Evolutionary conservation across 148 eudicot species (phyloP).

Genomic region (Vaccinium corymbosum): DNA sequence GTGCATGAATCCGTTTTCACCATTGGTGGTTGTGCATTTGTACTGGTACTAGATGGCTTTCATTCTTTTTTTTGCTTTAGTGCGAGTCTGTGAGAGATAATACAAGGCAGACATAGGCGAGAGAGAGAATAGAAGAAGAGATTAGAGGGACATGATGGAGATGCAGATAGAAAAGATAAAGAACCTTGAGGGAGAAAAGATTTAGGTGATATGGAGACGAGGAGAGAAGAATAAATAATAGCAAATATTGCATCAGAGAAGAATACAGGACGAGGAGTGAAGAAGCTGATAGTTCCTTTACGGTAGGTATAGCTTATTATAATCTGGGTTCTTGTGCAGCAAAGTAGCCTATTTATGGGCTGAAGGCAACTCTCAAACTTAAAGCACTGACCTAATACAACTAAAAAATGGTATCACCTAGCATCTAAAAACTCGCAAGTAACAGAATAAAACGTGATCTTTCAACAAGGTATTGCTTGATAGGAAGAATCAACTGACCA

Average conservation of each 20-base stretch:
- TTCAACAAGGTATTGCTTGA: background rate
- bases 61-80: background rate
- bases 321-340: background rate
- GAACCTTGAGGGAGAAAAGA: background rate
- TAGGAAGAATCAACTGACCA: background rate
- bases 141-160: background rate
- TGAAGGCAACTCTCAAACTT: background rate
- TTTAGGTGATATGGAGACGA: background rate
- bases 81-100: background rate
- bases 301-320: background rate
- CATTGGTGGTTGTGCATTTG: background rate
- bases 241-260: background rate
- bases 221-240: background rate
- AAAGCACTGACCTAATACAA: background rate
- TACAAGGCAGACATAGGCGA: background rate
- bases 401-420: background rate
- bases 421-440: background rate
- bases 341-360: background rate
- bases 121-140: background rate
- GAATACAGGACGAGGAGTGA: background rate
- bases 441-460: background rate
- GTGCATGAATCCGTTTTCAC: background rate
- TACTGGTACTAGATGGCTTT: too few relatives aligned
- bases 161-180: background rate
- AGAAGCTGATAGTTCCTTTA: background rate